These are phyloP conservation scores for Shiraia sp. DNA, from an alignment of 2,329 filamentous ascomycete species.

Conservation along the genomic window DNA sequence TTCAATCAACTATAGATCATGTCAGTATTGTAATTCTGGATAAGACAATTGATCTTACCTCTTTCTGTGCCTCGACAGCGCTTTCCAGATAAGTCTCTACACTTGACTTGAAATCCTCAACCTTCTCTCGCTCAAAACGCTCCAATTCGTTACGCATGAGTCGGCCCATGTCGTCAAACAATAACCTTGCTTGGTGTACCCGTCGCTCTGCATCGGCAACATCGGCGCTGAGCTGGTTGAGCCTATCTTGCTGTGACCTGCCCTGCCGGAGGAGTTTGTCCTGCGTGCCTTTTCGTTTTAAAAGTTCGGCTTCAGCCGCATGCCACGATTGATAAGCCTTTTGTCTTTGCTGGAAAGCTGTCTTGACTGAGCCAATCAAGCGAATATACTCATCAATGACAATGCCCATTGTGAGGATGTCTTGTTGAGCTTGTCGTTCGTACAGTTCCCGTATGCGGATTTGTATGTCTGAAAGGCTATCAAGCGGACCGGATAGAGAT, in stretches of 20 bases:
- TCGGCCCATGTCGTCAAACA: slow-evolving; percentile 97
- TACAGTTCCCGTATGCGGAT: slow-evolving; percentile 93
- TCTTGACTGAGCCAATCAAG: slow-evolving; percentile 92
- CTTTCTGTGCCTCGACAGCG: slow-evolving; percentile 96
- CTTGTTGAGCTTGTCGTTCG: slow-evolving; percentile 94
- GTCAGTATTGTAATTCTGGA: slow-evolving; percentile 11
- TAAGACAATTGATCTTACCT: slow-evolving; percentile 63
- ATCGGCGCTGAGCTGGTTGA: slow-evolving; percentile 90
- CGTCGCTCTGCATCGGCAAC: slow-evolving; percentile 94
- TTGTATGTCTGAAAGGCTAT: slow-evolving; percentile 90
- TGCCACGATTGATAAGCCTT: slow-evolving; percentile 97
- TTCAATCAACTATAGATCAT: slow-evolving; percentile 65
- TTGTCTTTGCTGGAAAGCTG: slow-evolving; percentile 87
- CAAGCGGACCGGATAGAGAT: slow-evolving; percentile 82
- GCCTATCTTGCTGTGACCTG: slow-evolving; percentile 90
- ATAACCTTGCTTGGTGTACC: slow-evolving; percentile 82
- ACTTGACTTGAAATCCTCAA: slow-evolving; percentile 97
- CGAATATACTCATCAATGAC: slow-evolving; percentile 98
- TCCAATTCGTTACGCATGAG: slow-evolving; percentile 91
- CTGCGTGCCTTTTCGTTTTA: slow-evolving; percentile 85
- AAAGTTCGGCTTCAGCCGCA: slow-evolving; percentile 81
- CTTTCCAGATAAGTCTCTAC: slow-evolving; percentile 98
- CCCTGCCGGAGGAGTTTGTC: slow-evolving; percentile 96
- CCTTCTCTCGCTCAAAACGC: slow-evolving; percentile 94
- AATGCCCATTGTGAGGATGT: slow-evolving; percentile 93